Evolutionary conservation across 2,329 filamentous ascomycete species (phyloP).

Genomic region (Cordyceps tenuipes): DNA sequence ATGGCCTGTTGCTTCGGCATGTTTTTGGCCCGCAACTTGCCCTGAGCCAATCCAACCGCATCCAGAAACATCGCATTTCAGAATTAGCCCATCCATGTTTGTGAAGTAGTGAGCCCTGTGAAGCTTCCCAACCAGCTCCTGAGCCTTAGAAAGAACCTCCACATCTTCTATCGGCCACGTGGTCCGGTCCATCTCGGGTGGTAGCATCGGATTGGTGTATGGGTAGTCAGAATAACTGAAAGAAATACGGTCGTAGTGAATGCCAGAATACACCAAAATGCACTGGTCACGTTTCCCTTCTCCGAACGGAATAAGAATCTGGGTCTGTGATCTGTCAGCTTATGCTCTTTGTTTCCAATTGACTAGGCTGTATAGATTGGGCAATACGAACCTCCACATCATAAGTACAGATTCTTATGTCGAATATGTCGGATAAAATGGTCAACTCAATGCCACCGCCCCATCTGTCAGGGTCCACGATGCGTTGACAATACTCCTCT

Average conservation of each 20-base stretch:
- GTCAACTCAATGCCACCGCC: conserved; percentile 85
- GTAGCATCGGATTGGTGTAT: conserved; percentile 45
- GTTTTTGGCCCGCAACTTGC: conserved; percentile 51
- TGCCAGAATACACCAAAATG: conserved; percentile 81
- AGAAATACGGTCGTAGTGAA: conserved; percentile 87
- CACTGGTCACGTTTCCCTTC: conserved; percentile 62
- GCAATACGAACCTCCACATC: conserved; percentile 53
- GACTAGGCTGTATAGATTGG: neutral
- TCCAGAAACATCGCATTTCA: conserved; percentile 60
- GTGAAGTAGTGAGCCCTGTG: conserved; percentile 74
- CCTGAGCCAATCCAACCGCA: conserved; percentile 64
- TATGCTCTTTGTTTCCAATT: conserved; percentile 1
- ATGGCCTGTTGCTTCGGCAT: conserved; percentile 55
- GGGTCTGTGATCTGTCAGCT: conserved; percentile 18
- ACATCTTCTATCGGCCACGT: conserved; percentile 46
- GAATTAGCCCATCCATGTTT: conserved; percentile 70
- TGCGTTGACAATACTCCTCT: conserved; percentile 71
- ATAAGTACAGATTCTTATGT: conserved; percentile 75
- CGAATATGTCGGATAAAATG: conserved; percentile 77
- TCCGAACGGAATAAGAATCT: conserved; percentile 55
- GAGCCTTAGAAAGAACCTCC: conserved; percentile 64
- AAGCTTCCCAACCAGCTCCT: conserved; percentile 57
- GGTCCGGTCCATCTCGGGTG: conserved; percentile 65
- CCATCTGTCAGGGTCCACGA: conserved; percentile 75
- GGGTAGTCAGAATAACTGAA: conserved; percentile 56